phyloP scores from a whole-genome alignment of 176 grass and related monocot genomes.

The Cenchrus americanus region DNA sequence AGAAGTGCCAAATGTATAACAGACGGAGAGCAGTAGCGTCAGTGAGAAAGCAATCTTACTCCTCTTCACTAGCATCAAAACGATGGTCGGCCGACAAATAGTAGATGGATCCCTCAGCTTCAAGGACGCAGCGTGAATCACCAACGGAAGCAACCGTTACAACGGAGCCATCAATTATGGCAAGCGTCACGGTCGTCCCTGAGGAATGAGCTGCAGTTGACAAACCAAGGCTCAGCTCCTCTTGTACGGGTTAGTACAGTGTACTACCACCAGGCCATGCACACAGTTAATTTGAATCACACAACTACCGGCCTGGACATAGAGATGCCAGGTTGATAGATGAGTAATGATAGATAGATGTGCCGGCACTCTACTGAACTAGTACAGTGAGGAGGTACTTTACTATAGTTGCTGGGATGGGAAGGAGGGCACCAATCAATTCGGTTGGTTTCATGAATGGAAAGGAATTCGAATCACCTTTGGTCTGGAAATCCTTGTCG shows the following conservation, averaged over 20 bases:
- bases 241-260: background rate
- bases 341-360: background rate
- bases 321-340: background rate
- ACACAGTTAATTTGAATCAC: background rate
- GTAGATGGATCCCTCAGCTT: conserved; percentile 76
- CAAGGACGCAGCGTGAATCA: conserved; percentile 80
- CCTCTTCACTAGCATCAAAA: conserved; percentile 76
- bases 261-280: background rate
- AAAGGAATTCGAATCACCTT: conserved; percentile 46
- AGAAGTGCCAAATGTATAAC: conserved; percentile 1
- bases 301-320: background rate
- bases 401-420: background rate
- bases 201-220: conserved; percentile 65
- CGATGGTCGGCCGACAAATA: conserved; percentile 88
- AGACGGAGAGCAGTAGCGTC: background rate
- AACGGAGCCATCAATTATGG: conserved; percentile 84
- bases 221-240: conserved; percentile 1
- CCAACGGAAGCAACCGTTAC: conserved; percentile 85
- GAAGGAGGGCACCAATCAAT: background rate
- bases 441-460: conserved; percentile 22
- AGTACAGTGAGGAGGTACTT: background rate
- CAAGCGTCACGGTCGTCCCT: conserved; percentile 87
- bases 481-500: conserved; percentile 90
- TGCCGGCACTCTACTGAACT: background rate
- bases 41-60: conserved; percentile 55